Percentiles rank a stretch among this genome's conserved stretches.
Conservation (phyloP, 208 protist genomes). For the Balamuthia mandrillaris region DNA sequence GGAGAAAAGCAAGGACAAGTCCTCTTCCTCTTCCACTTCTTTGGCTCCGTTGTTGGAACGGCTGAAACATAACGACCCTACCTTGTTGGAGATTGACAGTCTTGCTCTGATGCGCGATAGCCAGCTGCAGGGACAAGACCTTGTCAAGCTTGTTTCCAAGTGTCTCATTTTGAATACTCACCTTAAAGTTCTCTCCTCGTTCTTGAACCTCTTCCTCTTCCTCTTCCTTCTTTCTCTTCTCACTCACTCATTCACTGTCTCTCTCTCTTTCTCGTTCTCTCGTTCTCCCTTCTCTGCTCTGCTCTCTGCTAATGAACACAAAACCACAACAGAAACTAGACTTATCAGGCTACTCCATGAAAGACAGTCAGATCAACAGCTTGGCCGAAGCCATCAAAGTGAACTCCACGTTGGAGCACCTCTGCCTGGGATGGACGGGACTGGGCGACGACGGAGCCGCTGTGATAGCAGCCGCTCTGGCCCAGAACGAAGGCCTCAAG, state of each 20-base stretch:
- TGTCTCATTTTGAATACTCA: slow-evolving; percentile 22
- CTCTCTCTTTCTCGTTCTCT: not conserved
- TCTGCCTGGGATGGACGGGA: not conserved
- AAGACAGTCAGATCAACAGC: not conserved
- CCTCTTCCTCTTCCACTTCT: too few relatives aligned
- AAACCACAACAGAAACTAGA: not conserved
- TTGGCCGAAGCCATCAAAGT: not conserved
- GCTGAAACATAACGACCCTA: slow-evolving; percentile 5
- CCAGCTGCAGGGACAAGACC: not conserved
- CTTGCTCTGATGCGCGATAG: not conserved
- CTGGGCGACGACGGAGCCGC: not conserved
- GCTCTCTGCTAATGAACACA: not conserved
- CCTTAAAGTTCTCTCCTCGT: not conserved
- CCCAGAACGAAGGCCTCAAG: not conserved
- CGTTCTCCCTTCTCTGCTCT: not conserved
- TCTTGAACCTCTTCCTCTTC: not conserved
- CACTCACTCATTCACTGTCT: too few relatives aligned
- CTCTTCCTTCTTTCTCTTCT: not conserved
- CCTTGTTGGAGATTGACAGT: not conserved
- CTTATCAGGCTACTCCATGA: slow-evolving; percentile 1
- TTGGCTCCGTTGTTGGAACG: too few relatives aligned
- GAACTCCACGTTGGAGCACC: slow-evolving; percentile 12
- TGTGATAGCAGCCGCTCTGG: not conserved
- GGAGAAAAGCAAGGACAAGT: too few relatives aligned
- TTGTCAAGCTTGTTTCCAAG: slow-evolving; percentile 16